These are phyloP conservation scores for Scorias spongiosa DNA, from an alignment of 2,329 filamentous ascomycete species.

Conservation along the genomic window DNA sequence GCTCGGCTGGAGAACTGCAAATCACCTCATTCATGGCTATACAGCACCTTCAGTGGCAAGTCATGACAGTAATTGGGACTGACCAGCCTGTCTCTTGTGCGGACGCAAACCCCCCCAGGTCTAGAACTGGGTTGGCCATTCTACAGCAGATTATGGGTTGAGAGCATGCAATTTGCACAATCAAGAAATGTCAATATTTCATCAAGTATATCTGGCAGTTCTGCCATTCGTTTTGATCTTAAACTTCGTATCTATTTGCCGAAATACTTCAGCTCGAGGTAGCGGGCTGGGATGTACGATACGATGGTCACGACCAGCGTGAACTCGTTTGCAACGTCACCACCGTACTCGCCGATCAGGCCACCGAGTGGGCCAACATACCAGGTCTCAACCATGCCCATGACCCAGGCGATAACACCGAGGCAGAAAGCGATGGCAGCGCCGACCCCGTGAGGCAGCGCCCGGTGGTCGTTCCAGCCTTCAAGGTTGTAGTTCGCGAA, in stretches of 20 bases:
- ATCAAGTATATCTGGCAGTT: no score
- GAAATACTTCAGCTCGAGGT: constrained; percentile 33
- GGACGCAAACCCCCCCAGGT: no score
- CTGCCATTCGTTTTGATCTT: no score
- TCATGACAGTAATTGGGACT: no score
- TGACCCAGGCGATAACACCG: constrained; percentile 30
- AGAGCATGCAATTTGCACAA: no score
- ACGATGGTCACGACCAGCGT: constrained; percentile 35
- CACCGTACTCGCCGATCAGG: constrained; percentile 40
- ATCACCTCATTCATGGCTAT: no score
- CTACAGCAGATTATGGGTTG: no score
- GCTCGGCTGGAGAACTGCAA: no score
- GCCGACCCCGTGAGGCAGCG: constrained; percentile 28
- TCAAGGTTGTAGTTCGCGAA: constrained; percentile 28
- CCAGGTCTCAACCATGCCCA: constrained; percentile 43
- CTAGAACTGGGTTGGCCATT: no score
- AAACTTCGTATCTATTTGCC: constrained; percentile 10
- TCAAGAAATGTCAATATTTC: no score
- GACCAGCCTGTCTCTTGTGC: no score
- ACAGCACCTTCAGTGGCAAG: no score
- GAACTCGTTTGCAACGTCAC: constrained; percentile 41
- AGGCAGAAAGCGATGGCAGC: constrained; percentile 24
- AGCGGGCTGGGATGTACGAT: constrained; percentile 33
- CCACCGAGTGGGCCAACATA: constrained; percentile 40
- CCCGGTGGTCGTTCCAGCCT: constrained; percentile 30